Conservation (phyloP, 2,329 filamentous ascomycete species). For the Passalora sequoiae region DNA sequence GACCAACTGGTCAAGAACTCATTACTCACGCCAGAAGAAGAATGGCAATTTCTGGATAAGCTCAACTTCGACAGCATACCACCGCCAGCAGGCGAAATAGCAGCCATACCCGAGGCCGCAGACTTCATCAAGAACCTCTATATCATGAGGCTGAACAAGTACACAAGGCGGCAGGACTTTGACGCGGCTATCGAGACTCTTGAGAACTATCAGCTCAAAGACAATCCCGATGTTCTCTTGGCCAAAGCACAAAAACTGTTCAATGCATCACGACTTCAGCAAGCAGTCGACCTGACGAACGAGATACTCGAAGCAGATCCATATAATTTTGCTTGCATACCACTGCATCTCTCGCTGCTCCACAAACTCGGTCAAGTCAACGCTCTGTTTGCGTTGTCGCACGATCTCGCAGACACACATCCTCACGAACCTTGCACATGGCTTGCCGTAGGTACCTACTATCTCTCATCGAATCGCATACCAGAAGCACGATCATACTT, state of each 20-base stretch:
- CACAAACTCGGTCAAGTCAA: slow-evolving; percentile 85
- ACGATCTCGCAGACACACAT: slow-evolving; percentile 86
- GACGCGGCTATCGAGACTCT: slow-evolving; percentile 82
- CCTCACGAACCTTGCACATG: slow-evolving; percentile 88
- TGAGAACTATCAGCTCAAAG: slow-evolving; percentile 82
- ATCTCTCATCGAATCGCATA: slow-evolving; percentile 81
- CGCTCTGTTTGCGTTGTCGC: slow-evolving; percentile 81
- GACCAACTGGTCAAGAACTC: slow-evolving; percentile 97
- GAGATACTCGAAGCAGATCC: slow-evolving; percentile 76
- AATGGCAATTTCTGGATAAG: slow-evolving; percentile 82
- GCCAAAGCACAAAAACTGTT: slow-evolving; percentile 87
- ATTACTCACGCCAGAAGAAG: slow-evolving; percentile 80
- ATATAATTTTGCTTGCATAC: slow-evolving; percentile 84
- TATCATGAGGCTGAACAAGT: slow-evolving; percentile 91
- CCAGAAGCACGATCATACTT: slow-evolving; percentile 94
- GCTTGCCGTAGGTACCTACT: slow-evolving; percentile 93
- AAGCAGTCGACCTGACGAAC: slow-evolving; percentile 78
- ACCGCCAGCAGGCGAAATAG: slow-evolving; percentile 54
- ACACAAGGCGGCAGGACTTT: slow-evolving; percentile 79
- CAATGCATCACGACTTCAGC: slow-evolving; percentile 87
- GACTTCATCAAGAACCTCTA: slow-evolving; percentile 96
- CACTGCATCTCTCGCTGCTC: slow-evolving; percentile 84
- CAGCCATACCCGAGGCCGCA: slow-evolving; percentile 74
- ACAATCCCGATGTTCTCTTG: slow-evolving; percentile 85
- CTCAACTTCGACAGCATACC: slow-evolving; percentile 83